phyloP scores from a whole-genome alignment of 805 yeast genomes.

The Priceomyces medius region DNA sequence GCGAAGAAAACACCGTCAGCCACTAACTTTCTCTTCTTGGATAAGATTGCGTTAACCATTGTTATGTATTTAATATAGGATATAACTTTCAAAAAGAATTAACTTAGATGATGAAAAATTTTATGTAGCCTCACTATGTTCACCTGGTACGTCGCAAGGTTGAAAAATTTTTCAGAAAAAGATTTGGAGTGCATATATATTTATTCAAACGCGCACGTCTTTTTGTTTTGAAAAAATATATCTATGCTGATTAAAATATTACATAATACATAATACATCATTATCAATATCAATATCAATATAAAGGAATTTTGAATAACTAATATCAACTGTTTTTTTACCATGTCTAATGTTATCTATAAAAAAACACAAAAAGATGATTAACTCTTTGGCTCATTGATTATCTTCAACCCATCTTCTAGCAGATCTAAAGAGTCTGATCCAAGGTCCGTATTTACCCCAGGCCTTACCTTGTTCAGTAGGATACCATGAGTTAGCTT shows the following conservation, averaged over 20 bases:
- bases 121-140: not conserved
- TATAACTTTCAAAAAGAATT: slow-evolving; percentile 1
- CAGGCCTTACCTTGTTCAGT: slow-evolving; percentile 54
- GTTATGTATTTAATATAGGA: slow-evolving; percentile 2
- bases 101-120: not conserved
- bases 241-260: no score
- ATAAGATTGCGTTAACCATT: slow-evolving; percentile 54
- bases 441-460: slow-evolving; percentile 94
- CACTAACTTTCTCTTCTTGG: slow-evolving; percentile 98
- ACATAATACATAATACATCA: no score
- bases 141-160: not conserved
- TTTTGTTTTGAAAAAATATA: no score
- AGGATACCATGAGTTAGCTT: slow-evolving; percentile 91
- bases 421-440: slow-evolving; percentile 86
- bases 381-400: slow-evolving; percentile 7
- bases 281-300: no score
- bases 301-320: no score
- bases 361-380: not conserved
- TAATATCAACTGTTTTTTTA: no score
- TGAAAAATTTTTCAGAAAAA: slow-evolving; percentile 4
- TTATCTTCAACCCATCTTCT: slow-evolving; percentile 81
- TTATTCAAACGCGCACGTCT: no score
- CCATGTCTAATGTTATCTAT: no score
- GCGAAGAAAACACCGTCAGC: slow-evolving; percentile 99
- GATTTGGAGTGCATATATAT: no score